Evolutionary conservation across 768 basidiomycete species (phyloP).

Genomic region (Tricholomella constricta): DNA sequence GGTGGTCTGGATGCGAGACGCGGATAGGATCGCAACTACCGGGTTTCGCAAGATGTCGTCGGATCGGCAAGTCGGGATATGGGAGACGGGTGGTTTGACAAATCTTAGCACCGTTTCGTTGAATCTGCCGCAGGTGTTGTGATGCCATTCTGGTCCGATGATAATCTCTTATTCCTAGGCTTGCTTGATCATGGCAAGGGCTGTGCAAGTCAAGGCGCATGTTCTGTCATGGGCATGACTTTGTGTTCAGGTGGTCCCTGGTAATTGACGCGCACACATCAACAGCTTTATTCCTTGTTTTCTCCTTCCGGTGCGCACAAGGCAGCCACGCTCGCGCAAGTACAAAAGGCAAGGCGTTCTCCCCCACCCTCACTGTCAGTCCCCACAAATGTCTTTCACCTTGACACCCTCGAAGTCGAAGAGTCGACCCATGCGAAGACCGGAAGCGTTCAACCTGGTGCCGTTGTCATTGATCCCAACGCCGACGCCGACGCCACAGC

Average conservation of each 20-base stretch:
- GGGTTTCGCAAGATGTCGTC: constrained; percentile 98
- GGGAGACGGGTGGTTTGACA: constrained; percentile 79
- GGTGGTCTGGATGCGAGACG: constrained; percentile 88
- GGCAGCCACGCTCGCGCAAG: no score
- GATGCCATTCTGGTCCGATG: constrained; percentile 98
- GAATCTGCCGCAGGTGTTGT: constrained; percentile 91
- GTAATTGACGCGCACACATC: background rate
- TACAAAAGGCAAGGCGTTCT: background rate
- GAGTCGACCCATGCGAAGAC: no score
- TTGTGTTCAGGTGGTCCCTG: no score
- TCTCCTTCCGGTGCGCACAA: no score
- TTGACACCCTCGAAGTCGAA: no score
- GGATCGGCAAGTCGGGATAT: constrained; percentile 86
- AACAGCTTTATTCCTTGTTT: background rate
- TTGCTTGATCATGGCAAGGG: no score
- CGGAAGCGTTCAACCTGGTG: no score
- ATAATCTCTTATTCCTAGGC: constrained; percentile 86
- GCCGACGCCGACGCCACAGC: background rate
- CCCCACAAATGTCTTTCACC: background rate
- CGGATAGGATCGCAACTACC: constrained; percentile 88
- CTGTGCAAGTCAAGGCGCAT: no score
- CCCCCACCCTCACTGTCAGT: background rate
- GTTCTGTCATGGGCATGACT: no score
- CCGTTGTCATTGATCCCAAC: no score
- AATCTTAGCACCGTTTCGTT: constrained; percentile 78